Base-by-base conservation (phyloP, 2,329 filamentous ascomycete species). In the Aaosphaeria pasadenensis region DNA sequence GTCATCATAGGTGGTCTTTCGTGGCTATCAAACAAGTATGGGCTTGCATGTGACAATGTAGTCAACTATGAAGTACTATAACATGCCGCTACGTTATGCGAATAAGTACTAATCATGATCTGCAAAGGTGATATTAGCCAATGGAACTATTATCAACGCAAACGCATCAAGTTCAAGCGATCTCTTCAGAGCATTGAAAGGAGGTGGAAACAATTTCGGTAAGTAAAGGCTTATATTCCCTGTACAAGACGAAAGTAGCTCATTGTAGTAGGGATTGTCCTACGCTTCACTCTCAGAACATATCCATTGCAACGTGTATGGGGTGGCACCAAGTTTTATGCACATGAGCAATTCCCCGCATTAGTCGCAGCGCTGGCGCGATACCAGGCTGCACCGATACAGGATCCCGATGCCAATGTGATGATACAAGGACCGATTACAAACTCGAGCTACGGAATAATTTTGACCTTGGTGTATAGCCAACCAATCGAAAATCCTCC, bases 131-230 rank as follows among this genome's bases (percentile, higher is more conserved):
- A 63, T 71, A 0, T 61, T 72, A 5, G 67, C 67, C 11, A 57
- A 64, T 43, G 70, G 69, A 3, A 52, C 54, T 6, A 53, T 71
- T 7, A 49, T 59, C 7, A 63, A 59, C 5, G 71, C 66, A 29
- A 66, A 62, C 31, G 43, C 48, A 5, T 47, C 49, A 0, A 48
- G 44, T 6, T 61, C 67, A 30, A 48, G 58, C 0, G 55, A 63
- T 30, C 56, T 71, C 7, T 68, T 62, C 55, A 50, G 53, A 2
- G 66, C 65, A 4, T 54, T 71, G 5, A 69, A 69, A 46, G 66
- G 69, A 4, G 68, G 69, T 6, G 51, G 47, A 5, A 70, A 69
- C 51, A 70, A 71, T 43, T 70, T 71, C 44, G 69, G 65, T 29
- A 24, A 24, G 17, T 24, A 24, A 24, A 24, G 17, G 17, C 17